Evolutionary conservation across 2,329 filamentous ascomycete genomes (phyloP).

Genomic region (Fusarium haematococcum): DNA sequence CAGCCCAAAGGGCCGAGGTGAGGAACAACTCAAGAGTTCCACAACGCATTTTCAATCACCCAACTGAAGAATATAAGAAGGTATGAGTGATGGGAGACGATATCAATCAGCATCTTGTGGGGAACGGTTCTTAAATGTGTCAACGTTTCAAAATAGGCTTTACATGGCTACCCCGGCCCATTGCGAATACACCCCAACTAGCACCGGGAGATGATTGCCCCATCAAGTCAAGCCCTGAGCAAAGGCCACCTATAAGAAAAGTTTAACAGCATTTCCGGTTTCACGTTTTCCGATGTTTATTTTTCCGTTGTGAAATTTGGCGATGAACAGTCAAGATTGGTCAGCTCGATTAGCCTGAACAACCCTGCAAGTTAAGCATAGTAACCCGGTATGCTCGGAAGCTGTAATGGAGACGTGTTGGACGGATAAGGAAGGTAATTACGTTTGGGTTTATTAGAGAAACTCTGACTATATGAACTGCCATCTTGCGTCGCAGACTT

Average conservation of each 20-base stretch:
- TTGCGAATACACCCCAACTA: not conserved
- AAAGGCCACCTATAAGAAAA: not conserved
- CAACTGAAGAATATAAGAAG: not conserved
- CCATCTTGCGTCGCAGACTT: not conserved
- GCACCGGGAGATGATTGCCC: not conserved
- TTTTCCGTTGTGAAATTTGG: not conserved
- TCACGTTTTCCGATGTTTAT: not conserved
- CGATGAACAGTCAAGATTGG: not conserved
- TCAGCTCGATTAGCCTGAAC: not conserved
- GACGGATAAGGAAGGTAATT: not conserved
- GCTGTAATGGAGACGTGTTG: not conserved
- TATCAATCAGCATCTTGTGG: not conserved
- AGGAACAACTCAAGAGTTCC: not conserved
- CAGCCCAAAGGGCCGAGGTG: conserved; percentile 8
- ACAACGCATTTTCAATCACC: not conserved
- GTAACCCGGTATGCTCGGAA: not conserved
- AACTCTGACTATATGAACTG: not conserved
- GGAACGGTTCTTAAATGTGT: not conserved
- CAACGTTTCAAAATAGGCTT: not conserved
- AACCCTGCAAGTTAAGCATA: not conserved
- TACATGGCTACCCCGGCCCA: not conserved
- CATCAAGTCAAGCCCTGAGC: not conserved
- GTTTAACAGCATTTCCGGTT: not conserved
- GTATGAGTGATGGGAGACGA: not conserved
- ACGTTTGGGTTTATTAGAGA: not conserved